A percentile compares a stretch with the other conserved stretches of the same genome.
These are phyloP conservation scores for Rhizopogon vulgaris DNA, from an alignment of 768 basidiomycete genomes.

Conservation along the genomic window DNA sequence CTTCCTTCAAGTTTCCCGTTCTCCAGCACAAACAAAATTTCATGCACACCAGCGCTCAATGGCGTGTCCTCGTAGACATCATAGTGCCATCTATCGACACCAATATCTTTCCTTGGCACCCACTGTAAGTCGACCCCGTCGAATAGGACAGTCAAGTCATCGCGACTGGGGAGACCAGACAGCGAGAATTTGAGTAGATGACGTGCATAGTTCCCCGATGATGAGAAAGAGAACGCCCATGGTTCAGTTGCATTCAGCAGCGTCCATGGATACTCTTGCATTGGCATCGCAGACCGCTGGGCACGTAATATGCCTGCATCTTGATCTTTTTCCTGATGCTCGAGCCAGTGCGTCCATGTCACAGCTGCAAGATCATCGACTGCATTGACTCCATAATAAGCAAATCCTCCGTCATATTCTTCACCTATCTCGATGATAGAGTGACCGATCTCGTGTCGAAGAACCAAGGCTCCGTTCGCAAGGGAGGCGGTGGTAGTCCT, in stretches of 20 bases:
- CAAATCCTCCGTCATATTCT: conserved; percentile 76
- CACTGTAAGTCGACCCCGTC: conserved; percentile 59
- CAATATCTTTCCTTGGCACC: conserved; percentile 44
- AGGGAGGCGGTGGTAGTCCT: conserved; percentile 74
- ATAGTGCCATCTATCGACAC: conserved; percentile 74
- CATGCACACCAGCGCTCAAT: conserved; percentile 48
- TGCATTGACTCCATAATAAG: conserved; percentile 68
- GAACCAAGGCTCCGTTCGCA: conserved; percentile 67
- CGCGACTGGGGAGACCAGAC: conserved; percentile 53
- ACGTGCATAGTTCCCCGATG: conserved; percentile 57
- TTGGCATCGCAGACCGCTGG: conserved; percentile 68
- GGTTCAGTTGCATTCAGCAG: conserved; percentile 54
- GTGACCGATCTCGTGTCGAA: conserved; percentile 78
- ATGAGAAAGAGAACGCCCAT: conserved; percentile 56
- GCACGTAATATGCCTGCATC: conserved; percentile 27
- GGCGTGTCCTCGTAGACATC: conserved; percentile 40
- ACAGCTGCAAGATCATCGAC: conserved; percentile 37
- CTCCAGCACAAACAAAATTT: conserved; percentile 50
- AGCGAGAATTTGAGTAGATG: conserved; percentile 66
- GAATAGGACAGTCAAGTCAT: conserved; percentile 51
- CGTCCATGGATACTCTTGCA: conserved; percentile 74
- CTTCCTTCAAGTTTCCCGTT: conserved; percentile 41
- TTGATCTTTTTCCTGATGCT: conserved; percentile 20
- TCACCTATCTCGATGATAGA: conserved; percentile 76
- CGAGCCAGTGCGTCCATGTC: conserved; percentile 73